Evolutionary conservation across 1,139 yeast species (phyloP).

Genomic region (Barnettozyma hawaiiensis): DNA sequence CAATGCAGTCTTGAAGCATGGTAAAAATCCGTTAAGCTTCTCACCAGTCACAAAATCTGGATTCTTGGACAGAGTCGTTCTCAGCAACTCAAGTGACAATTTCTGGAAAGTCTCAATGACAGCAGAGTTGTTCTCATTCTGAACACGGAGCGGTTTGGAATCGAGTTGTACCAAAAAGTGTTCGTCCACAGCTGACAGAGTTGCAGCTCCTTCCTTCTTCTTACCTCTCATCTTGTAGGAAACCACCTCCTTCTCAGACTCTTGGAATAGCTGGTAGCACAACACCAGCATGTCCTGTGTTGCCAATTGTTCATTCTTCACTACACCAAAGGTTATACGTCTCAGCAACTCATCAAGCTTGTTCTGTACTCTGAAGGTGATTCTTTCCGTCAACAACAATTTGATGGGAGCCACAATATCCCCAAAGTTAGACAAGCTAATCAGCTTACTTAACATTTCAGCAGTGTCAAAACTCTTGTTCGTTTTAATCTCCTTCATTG

Average conservation of each 20-base stretch:
- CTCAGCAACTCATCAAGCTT: constrained; percentile 76
- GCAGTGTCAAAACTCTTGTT: constrained; percentile 87
- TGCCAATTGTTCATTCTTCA: constrained; percentile 54
- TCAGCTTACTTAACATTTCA: constrained; percentile 64
- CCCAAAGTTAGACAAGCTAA: constrained; percentile 56
- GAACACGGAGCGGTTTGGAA: constrained; percentile 51
- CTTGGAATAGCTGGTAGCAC: constrained; percentile 67
- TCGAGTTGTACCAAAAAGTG: constrained; percentile 68
- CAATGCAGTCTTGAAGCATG: constrained; percentile 58
- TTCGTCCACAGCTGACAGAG: constrained; percentile 28
- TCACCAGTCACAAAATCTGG: constrained; percentile 49
- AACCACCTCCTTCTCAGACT: constrained; percentile 34
- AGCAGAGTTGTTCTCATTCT: constrained; percentile 40
- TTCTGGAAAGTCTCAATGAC: constrained; percentile 60
- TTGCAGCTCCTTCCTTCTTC: constrained; percentile 32
- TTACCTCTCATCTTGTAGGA: constrained; percentile 24
- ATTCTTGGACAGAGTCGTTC: constrained; percentile 65
- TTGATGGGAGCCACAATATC: constrained; percentile 66
- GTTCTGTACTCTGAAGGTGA: constrained; percentile 62
- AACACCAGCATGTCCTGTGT: constrained; percentile 58
- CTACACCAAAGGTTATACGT: constrained; percentile 72
- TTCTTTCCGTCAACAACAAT: constrained; percentile 54
- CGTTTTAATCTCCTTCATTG: constrained; percentile 86
- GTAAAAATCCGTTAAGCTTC: constrained; percentile 69
- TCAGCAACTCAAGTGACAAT: constrained; percentile 72